Evolutionary conservation across 1,139 yeast genomes (phyloP).

Genomic region (Hansenula sp.): DNA sequence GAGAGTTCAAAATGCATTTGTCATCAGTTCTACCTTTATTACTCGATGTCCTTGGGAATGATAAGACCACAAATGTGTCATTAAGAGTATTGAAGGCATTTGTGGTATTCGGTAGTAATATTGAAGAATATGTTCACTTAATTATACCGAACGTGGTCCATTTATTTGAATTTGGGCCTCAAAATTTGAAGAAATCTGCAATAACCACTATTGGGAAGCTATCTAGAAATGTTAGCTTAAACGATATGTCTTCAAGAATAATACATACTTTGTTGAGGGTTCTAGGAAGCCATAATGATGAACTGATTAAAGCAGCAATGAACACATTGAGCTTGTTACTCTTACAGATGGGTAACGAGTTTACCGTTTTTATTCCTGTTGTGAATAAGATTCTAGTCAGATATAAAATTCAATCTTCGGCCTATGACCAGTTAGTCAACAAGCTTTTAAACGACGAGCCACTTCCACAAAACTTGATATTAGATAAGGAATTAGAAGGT

Average conservation of each 20-base stretch:
- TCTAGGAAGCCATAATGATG: conserved; percentile 55
- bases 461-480: conserved; percentile 70
- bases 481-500: conserved; percentile 63
- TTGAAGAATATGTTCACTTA: conserved; percentile 86
- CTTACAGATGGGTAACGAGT: conserved; percentile 80
- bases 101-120: conserved; percentile 83
- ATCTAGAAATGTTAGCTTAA: conserved; percentile 67
- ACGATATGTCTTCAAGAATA: conserved; percentile 88
- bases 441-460: conserved; percentile 87
- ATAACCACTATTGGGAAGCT: conserved; percentile 83
- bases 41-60: conserved; percentile 75
- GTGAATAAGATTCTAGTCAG: conserved; percentile 67
- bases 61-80: conserved; percentile 65
- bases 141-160: conserved; percentile 81
- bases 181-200: conserved; percentile 62
- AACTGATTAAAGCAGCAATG: conserved; percentile 59
- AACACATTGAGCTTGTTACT: conserved; percentile 78
- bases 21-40: conserved; percentile 76
- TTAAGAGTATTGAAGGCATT: conserved; percentile 78
- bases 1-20: conserved; percentile 83
- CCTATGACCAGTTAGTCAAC: conserved; percentile 77
- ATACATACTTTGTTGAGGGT: conserved; percentile 84
- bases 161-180: conserved; percentile 69
- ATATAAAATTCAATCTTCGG: conserved; percentile 64
- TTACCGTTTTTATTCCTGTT: conserved; percentile 82